A percentile compares a stretch with the other conserved stretches of the same genome.
Evolutionary conservation across 192 early-diverging fungal species (phyloP).

Genomic region (Dissophora ornata): DNA sequence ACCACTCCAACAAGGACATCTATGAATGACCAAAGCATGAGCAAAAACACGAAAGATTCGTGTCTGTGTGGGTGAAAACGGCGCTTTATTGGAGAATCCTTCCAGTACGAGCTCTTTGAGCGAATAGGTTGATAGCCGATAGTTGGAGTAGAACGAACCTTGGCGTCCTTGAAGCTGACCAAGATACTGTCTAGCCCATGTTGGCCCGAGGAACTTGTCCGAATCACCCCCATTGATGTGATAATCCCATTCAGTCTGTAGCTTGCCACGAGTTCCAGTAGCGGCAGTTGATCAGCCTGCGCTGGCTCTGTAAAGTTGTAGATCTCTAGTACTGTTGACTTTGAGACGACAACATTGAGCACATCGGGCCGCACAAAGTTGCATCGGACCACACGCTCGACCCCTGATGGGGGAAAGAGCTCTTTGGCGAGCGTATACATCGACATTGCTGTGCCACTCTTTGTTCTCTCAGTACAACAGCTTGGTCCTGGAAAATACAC

Average conservation of each 20-base stretch:
- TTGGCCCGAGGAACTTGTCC: constrained; percentile 71
- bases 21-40: constrained; percentile 44
- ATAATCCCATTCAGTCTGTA: constrained; percentile 77
- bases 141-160: constrained; percentile 63
- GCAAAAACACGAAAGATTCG: not conserved
- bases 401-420: constrained; percentile 69
- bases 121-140: not conserved
- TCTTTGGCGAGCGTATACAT: constrained; percentile 70
- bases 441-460: constrained; percentile 36
- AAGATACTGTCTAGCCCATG: constrained; percentile 79
- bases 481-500: too few species aligned
- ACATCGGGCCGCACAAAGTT: constrained; percentile 69
- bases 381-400: constrained; percentile 70
- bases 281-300: constrained; percentile 53
- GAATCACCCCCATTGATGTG: constrained; percentile 75
- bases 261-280: constrained; percentile 71
- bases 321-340: constrained; percentile 72
- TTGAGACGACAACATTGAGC: constrained; percentile 75
- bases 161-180: constrained; percentile 85
- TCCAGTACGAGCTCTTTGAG: not conserved
- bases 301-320: constrained; percentile 72
- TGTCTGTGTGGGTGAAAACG: constrained; percentile 10
- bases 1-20: constrained; percentile 94
- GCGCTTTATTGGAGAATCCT: constrained; percentile 24
- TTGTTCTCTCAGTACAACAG: not conserved